Evolutionary conservation across 2,329 filamentous ascomycete genomes (phyloP), one percentile per base, ranked within the genome.

Genomic region (Pseudonectria buxi): DNA sequence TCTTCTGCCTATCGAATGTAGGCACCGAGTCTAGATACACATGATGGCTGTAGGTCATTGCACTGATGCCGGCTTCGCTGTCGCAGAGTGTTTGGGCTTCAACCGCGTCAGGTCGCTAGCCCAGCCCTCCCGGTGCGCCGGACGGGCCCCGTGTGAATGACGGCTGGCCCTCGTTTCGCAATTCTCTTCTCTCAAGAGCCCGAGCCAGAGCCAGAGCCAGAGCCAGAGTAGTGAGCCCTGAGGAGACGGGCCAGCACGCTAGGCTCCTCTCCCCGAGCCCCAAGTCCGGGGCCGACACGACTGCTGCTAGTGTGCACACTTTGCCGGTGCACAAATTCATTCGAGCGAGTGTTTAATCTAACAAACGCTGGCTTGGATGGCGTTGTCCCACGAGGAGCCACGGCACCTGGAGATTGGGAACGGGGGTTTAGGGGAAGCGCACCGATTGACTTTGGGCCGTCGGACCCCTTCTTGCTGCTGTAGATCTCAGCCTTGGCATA

Each of bases 341-440:
- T 44, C 38, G 41, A 41, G 24, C 4, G 24, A 27, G 11, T 15
- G 10, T 7, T 10, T n/a, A 13, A 14, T 38, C 27, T 18, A 13
- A 43, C 14, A 36, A 32, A 30, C 45, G 41, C 48, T 47, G 42
- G 29, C 44, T 31, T 43, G 31, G 24, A 26, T 25, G 26, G 27
- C 27, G 24, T 28, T 25, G 37, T 45, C 30, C 46, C 36, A 39
- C 35, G 41, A 32, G 35, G 15, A 22, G 28, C 29, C 48, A 42
- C 44, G 36, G 31, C 33, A 40, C 33, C 41, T 33, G 33, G 49
- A 51, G 46, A 53, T 51, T 53, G 50, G 50, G 39, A 40, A 36
- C 43, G 39, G 35, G 34, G n/a, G n/a, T n/a, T 41, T 37, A 30
- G 36, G 44, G 40, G 46, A 34, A 38, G 30, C 39, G 38, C 35